A percentile compares a stretch with the other conserved stretches of the same genome.
These are phyloP conservation scores for Cyclotella kingstonii DNA, from an alignment of 108 stramenopile genomes.

Conservation along the genomic window DNA sequence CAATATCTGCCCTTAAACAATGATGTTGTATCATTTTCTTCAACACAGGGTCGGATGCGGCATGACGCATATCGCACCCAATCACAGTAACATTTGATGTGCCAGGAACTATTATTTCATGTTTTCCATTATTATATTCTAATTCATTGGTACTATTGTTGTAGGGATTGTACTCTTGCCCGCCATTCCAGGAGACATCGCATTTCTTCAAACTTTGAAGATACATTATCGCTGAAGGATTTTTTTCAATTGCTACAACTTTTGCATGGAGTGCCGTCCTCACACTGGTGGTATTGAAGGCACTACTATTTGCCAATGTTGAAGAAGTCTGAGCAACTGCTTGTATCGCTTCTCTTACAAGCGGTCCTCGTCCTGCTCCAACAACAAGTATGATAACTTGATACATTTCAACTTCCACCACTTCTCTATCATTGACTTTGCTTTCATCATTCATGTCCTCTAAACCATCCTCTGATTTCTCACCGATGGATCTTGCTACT, in stretches of 20 bases:
- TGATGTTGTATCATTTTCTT: conserved; percentile 32
- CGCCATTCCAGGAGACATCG: conserved; percentile 69
- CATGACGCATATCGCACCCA: conserved; percentile 89
- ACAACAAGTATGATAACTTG: conserved; percentile 84
- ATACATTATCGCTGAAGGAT: conserved; percentile 96
- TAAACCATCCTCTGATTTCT: not conserved
- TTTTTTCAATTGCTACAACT: conserved; percentile 91
- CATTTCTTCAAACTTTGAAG: conserved; percentile 67
- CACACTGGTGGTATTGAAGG: not conserved
- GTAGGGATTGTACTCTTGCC: conserved; percentile 11
- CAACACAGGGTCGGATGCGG: conserved; percentile 37
- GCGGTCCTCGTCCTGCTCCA: conserved; percentile 96
- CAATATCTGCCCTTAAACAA: conserved; percentile 68
- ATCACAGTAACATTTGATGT: conserved; percentile 74
- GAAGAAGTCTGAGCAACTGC: conserved; percentile 51
- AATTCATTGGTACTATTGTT: not conserved
- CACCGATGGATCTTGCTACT: conserved; percentile 3
- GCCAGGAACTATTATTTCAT: conserved; percentile 13
- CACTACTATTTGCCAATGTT: not conserved
- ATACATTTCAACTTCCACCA: conserved; percentile 18
- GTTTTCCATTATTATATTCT: not conserved
- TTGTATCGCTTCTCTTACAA: conserved; percentile 80
- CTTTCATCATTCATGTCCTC: conserved; percentile 10
- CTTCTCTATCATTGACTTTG: conserved; percentile 11
- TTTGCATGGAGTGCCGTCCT: conserved; percentile 32